phyloP scores from a whole-genome alignment of 2,329 filamentous ascomycete species.

The Tolypocladium capitatum region DNA sequence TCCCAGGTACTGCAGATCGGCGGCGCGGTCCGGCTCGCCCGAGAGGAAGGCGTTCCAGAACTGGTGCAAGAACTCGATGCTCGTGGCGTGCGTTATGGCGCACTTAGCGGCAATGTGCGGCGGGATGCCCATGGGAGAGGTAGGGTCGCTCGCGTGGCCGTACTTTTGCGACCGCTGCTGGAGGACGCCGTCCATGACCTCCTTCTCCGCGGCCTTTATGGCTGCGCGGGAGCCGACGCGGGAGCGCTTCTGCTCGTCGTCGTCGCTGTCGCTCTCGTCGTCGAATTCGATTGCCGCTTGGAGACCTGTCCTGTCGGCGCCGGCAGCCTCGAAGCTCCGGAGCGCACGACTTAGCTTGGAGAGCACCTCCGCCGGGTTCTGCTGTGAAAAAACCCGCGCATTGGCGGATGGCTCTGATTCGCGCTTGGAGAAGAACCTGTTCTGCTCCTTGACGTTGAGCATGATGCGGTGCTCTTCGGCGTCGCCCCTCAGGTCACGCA shows the following conservation, averaged over 20 bases:
- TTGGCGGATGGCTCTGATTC: conserved; percentile 33
- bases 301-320: conserved; percentile 42
- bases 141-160: conserved; percentile 32
- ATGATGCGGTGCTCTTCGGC: conserved; percentile 64
- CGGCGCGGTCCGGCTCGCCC: conserved; percentile 66
- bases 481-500: conserved; percentile 69
- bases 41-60: conserved; percentile 92
- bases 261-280: conserved; percentile 56
- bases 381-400: conserved; percentile 46
- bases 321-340: conserved; percentile 32
- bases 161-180: conserved; percentile 48
- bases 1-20: conserved; percentile 67
- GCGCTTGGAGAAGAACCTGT: conserved; percentile 60
- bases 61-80: conserved; percentile 89
- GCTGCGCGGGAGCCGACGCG: conserved; percentile 60
- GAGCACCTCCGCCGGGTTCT: conserved; percentile 57
- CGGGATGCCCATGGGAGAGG: conserved; percentile 40
- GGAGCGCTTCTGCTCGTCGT: conserved; percentile 37
- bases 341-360: conserved; percentile 51
- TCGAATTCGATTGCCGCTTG: conserved; percentile 53
- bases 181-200: conserved; percentile 52
- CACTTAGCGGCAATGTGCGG: conserved; percentile 44
- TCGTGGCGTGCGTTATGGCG: conserved; percentile 72
- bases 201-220: conserved; percentile 48
- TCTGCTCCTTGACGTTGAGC: conserved; percentile 80